A percentile compares a stretch with the other conserved stretches of the same genome.
These are phyloP conservation scores for Fusarium compactum DNA, from an alignment of 2,329 filamentous ascomycete species.

Conservation along the genomic window DNA sequence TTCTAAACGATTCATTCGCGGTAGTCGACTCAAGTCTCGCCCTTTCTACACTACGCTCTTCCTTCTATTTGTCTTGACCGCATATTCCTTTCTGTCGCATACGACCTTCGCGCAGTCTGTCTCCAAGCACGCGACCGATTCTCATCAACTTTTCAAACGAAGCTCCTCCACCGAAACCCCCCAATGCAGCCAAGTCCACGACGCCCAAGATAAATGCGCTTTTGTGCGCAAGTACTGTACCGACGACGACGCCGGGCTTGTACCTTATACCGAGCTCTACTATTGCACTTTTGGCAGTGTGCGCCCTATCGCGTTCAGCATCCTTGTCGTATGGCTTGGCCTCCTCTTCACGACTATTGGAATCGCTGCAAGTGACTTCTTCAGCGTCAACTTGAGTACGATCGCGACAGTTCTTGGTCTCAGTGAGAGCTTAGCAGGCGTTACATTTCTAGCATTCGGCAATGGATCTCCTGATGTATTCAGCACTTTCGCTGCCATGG, in stretches of 20 bases:
- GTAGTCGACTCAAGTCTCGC: slow-evolving; percentile 57
- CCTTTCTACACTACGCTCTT: slow-evolving; percentile 64
- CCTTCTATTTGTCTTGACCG: slow-evolving; percentile 60
- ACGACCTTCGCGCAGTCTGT: slow-evolving; percentile 32
- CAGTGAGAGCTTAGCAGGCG: slow-evolving; percentile 95
- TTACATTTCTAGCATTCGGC: slow-evolving; percentile 95
- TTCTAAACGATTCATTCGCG: slow-evolving; percentile 42
- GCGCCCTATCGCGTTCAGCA: slow-evolving; percentile 80
- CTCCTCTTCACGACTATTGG: slow-evolving; percentile 96
- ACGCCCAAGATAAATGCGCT: slow-evolving; percentile 82
- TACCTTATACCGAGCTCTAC: slow-evolving; percentile 90
- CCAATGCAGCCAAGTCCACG: slow-evolving; percentile 84
- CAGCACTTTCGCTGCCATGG: slow-evolving; percentile 98
- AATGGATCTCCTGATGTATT: slow-evolving; percentile 99
- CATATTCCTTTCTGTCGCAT: slow-evolving; percentile 57
- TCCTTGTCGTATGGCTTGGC: slow-evolving; percentile 85
- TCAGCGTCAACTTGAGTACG: slow-evolving; percentile 95
- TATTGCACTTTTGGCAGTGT: slow-evolving; percentile 81
- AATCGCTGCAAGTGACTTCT: slow-evolving; percentile 97
- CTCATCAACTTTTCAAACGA: slow-evolving; percentile 44
- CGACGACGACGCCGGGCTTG: slow-evolving; percentile 89
- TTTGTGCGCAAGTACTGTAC: slow-evolving; percentile 86
- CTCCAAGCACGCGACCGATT: slow-evolving; percentile 13
- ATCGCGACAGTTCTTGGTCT: slow-evolving; percentile 90
- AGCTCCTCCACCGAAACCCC: slow-evolving; percentile 46